Conservation (phyloP, 257 asterid genomes). For the Fraxinus quadrangulata region DNA sequence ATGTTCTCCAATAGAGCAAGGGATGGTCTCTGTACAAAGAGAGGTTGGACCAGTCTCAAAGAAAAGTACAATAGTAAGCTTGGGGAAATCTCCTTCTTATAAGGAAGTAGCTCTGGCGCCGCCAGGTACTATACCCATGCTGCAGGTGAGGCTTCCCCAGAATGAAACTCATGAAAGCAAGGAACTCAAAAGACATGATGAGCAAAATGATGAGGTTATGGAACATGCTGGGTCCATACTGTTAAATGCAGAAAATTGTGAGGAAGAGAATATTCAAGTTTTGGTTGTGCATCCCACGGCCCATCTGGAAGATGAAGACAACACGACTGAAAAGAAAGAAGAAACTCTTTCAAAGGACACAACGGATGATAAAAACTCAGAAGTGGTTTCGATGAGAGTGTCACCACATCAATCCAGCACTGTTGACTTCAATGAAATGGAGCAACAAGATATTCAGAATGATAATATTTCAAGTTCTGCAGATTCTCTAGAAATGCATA, state of each 20-base stretch:
- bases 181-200: slow-evolving; percentile 42
- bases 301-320: slow-evolving; percentile 43
- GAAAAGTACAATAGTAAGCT: slow-evolving; percentile 72
- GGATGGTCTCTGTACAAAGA: slow-evolving; percentile 45
- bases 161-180: slow-evolving; percentile 40
- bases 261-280: slow-evolving; percentile 40
- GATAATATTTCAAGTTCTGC: slow-evolving; percentile 33
- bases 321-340: slow-evolving; percentile 37
- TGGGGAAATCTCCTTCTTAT: slow-evolving; percentile 93
- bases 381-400: slow-evolving; percentile 34
- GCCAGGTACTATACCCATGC: slow-evolving; percentile 81
- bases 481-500: slow-evolving; percentile 38
- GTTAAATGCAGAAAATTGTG: slow-evolving; percentile 39
- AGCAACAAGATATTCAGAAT: slow-evolving; percentile 31
- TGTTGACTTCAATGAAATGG: slow-evolving; percentile 40
- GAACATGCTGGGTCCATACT: slow-evolving; percentile 31
- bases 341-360: slow-evolving; percentile 38
- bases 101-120: slow-evolving; percentile 99
- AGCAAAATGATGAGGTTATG: slow-evolving; percentile 38
- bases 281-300: slow-evolving; percentile 32
- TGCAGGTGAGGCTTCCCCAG: slow-evolving; percentile 58
- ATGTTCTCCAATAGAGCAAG: slow-evolving; percentile 47
- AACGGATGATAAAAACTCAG: slow-evolving; percentile 35
- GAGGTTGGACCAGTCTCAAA: slow-evolving; percentile 53
- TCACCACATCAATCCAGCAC: slow-evolving; percentile 32